Base-by-base conservation (phyloP, 2,329 filamentous ascomycete species). In the Pseudogymnoascus sp. region DNA sequence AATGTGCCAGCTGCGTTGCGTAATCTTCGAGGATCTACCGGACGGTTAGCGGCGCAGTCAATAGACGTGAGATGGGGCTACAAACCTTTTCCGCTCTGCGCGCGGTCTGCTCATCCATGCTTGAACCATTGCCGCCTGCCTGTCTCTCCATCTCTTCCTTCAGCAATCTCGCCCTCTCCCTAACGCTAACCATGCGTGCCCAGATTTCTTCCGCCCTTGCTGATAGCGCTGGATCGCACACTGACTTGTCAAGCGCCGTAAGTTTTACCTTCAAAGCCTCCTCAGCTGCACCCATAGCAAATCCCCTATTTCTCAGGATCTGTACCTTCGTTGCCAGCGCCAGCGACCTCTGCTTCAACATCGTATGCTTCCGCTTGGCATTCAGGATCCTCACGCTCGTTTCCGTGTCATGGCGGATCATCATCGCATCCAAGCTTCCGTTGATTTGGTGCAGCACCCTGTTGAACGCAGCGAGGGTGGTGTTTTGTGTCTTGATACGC, bases 171-270 rank as follows among this genome's bases (percentile, higher is more conserved):
- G 89, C 88, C 67, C 91, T 85, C 66, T 89, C 89, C 67, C 89
- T 81, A 59, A 95, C 78, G 38, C 88, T 84, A 59, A 92, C 88
- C 77, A 95, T 84, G 53, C 90, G 81, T 67, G 90, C 91, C 90
- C 90, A 95, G 50, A 95, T 85, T 78, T 95, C 90, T 75, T 95
- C 91, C 72, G 91, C 88, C 68, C 89, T 80, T 2, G 89, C 90
- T 38, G 84, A 84, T 63, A 93, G 81, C 6, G 87, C 86, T 6
- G 91, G 90, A 71, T 95, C 90, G 67, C 87, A 85, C 28, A 91
- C 84, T 60, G 81, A 80, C 70, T 85, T 84, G 73, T 93, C 89
- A 64, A 95, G 78, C 23, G 78, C 80, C 70, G 86, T 78, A 64
- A 96, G 79, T 73, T 90, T 89, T 69, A 85, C 84, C 74, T 88